Conservation (phyloP, 208 protist species). For the Crithidia sp. region DNA sequence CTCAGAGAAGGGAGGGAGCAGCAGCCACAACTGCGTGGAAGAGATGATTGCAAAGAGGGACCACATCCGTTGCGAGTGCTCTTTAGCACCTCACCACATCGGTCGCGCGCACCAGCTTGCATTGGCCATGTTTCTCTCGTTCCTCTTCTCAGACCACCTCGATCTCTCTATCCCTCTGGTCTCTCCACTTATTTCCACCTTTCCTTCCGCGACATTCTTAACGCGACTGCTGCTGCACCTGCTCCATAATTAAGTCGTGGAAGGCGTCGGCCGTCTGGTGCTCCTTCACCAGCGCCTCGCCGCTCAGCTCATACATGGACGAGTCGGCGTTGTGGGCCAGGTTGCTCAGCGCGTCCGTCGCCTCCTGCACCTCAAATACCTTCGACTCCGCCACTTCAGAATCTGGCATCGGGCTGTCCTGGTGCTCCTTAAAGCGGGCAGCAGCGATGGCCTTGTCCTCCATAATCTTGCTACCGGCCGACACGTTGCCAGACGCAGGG, state of each 20-base stretch:
- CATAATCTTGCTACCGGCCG: slow-evolving; percentile 46
- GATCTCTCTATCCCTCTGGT: background rate
- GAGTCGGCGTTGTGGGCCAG: slow-evolving; percentile 67
- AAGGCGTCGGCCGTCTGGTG: slow-evolving; percentile 40
- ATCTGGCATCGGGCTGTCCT: slow-evolving; percentile 31
- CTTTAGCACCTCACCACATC: too few species aligned
- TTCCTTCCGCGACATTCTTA: background rate
- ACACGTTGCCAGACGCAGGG: slow-evolving; percentile 18
- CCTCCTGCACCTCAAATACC: slow-evolving; percentile 80
- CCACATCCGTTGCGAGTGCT: too few species aligned
- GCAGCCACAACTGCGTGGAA: too few species aligned
- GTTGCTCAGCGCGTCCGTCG: slow-evolving; percentile 86
- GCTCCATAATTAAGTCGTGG: slow-evolving; percentile 42
- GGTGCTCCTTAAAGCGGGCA: slow-evolving; percentile 40
- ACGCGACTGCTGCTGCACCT: slow-evolving; percentile 34
- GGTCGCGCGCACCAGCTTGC: too few species aligned
- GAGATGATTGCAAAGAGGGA: too few species aligned
- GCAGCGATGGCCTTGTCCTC: slow-evolving; percentile 62
- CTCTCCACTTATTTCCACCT: background rate
- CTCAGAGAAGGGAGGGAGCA: too few species aligned
- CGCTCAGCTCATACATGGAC: slow-evolving; percentile 34
- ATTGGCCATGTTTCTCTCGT: too few species aligned
- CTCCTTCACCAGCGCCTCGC: slow-evolving; percentile 37
- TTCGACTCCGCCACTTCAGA: slow-evolving; percentile 52
- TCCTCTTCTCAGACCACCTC: too few species aligned